Conservation (phyloP, 345 rosid genomes). For the Hevea brasiliensis region DNA sequence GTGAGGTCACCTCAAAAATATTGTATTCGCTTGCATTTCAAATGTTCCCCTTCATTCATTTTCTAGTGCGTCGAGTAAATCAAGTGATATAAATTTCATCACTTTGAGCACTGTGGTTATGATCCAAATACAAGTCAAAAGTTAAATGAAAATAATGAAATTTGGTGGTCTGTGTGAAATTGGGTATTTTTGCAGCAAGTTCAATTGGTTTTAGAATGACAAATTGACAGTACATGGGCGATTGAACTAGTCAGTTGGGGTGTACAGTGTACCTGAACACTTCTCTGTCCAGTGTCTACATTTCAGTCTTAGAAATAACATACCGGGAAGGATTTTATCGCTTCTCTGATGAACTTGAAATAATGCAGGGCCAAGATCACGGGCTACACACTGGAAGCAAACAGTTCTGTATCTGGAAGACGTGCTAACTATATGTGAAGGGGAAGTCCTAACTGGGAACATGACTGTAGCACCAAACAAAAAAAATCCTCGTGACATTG, state of each 20-base stretch:
- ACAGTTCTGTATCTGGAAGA: slow-evolving; percentile 91
- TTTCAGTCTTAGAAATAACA: neutral
- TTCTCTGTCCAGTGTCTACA: neutral
- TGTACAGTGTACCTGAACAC: neutral
- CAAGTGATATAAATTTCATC: neutral
- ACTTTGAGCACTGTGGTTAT: neutral
- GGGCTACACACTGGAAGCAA: slow-evolving; percentile 96
- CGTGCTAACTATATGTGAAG: slow-evolving; percentile 88
- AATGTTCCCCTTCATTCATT: neutral
- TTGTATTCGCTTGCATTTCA: neutral
- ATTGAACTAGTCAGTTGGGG: too few relatives aligned
- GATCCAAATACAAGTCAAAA: neutral
- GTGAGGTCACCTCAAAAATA: too few relatives aligned
- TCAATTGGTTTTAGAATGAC: neutral
- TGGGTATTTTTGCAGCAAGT: neutral
- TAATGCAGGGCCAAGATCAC: slow-evolving; percentile 64
- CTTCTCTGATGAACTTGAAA: neutral
- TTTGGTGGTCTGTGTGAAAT: neutral
- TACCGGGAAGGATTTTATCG: neutral
- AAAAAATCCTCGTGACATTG: slow-evolving; percentile 90
- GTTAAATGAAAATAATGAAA: neutral
- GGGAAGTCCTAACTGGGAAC: slow-evolving; percentile 78
- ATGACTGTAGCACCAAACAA: slow-evolving; percentile 86
- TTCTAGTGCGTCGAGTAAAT: neutral
- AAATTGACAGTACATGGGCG: too few relatives aligned